Evolutionary conservation across 345 rosid genomes (phyloP), one percentile per base, ranked within the genome.

Genomic region (Melastoma malabathricum): DNA sequence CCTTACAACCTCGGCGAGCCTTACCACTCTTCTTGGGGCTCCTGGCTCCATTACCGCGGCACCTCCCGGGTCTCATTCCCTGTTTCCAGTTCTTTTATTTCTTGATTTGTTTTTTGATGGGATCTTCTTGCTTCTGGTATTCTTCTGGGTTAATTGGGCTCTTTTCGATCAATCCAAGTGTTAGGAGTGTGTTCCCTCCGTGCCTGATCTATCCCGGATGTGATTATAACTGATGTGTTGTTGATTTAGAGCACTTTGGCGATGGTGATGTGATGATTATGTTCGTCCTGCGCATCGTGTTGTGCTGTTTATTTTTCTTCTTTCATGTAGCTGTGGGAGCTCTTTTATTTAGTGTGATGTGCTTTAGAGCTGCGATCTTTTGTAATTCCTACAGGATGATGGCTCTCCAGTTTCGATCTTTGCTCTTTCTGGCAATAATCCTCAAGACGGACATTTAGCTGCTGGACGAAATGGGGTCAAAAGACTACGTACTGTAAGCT

Each of bases 391-490:
- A 59, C 66, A 92, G 98, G 98, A 92, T 54, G 98, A 92, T 64
- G 98, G 95, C 56, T 84, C 95, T 73, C 80, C 80, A 29, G 98
- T 92, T 50, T 92, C 98, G 10, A 65, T 92, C 43, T 92, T 87
- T 59, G 55, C 93, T 44, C 79, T 92, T 43, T 68, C 90, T 46
- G 95, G 88, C 17, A 84, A 74, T 64, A 84, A 62, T 66, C 72
- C 90, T 47, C 93, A 82, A 70, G 98, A 92, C 51, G 93, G 90
- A 18, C 97, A 80, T 70, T 62, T 92, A 59, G 88, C 88, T 43
- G 98, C 98, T 23, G 98, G 88, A 31, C 77, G 97, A 25, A 92
- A 92, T 58, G 98, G 98, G 50, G 90, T 92, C 68, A 92, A 87
- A 75, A 96, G 98, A 48, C 97, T 92, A 44, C 98, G 98, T 23